Evolutionary conservation across 225 moss, liverwort and hornwort species (phyloP), one percentile per base, ranked within the genome.

Genomic region (Marchantia polymorpha): DNA sequence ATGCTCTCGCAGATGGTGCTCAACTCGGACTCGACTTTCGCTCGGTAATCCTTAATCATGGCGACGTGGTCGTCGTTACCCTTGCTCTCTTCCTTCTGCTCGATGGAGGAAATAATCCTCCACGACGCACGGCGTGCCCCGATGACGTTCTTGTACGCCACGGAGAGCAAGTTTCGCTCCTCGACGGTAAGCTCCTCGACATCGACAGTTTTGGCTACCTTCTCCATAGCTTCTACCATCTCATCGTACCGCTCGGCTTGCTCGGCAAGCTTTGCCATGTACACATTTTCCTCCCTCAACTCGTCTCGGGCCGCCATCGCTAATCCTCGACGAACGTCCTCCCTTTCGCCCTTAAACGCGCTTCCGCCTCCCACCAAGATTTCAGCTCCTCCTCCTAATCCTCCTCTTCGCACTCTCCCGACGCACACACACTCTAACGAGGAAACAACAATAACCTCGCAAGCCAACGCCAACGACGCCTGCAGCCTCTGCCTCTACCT

Each of bases 211-310:
- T 86, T 86, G 68, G 86, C 86, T 14, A 86, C 86, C 61, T 86
- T 86, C 78, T 86, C 83, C 86, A 86, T 86, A 26, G 86, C 83
- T 70, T 86, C 86, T 22, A 86, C 86, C 86, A 86, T 86, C 74
- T 86, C 86, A n/a, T 86, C 86, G 64, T 86, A 86, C 46, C 86
- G 77, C 86, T 86, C 86, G 4, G 86, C 86, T 59, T 86, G 86
- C 83, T 86, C 86, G 29, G 86, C 86, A 67, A 86, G 86, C 81
- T 86, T 86, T 30, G 86, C 86, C 86, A 86, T 86, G 73, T 86
- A 86, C 7, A 86, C 86, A 68, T 80, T 86, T 82, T 86, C 86
- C 69, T 86, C 86, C 52, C 86, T 83, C 60, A 77, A 77, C 86
- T 86, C 86, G 0, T 82, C 76, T 27, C 76, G 80, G 63, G 85